Percentiles rank a stretch among this genome's conserved stretches.
phyloP scores from a whole-genome alignment of 2,329 filamentous ascomycete species.

The Venturiaceae sp. region DNA sequence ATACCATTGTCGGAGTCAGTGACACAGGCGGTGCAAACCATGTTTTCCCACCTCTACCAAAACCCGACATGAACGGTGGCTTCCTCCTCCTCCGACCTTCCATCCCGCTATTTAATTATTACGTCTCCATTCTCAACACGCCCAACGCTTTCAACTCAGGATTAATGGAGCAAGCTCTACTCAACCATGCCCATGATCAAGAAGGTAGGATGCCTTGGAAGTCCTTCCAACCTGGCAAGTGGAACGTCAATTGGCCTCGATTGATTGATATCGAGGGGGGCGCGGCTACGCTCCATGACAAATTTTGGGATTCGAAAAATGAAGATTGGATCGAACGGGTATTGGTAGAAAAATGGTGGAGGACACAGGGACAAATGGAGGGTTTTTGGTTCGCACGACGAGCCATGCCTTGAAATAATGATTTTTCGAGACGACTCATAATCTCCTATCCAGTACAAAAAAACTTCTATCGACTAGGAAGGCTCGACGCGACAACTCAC shows the following conservation, averaged over 20 bases:
- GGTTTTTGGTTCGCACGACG: slow-evolving; percentile 7
- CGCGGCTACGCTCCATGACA: slow-evolving; percentile 8
- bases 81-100: slow-evolving; percentile 8
- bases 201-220: slow-evolving; percentile 8
- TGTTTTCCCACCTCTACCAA: neutral
- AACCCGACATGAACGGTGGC: slow-evolving; percentile 1
- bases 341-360: slow-evolving; percentile 8
- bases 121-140: slow-evolving; percentile 2
- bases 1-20: neutral
- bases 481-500: too few relatives aligned
- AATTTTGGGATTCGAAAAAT: slow-evolving; percentile 8
- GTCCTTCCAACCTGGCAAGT: neutral
- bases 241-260: slow-evolving; percentile 6
- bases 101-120: neutral
- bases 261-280: neutral
- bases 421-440: too few relatives aligned
- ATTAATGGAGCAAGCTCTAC: slow-evolving; percentile 8
- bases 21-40: neutral
- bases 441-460: too few relatives aligned
- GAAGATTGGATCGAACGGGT: neutral
- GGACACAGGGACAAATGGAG: slow-evolving; percentile 7
- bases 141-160: neutral
- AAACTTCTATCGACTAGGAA: too few relatives aligned
- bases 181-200: slow-evolving; percentile 7
- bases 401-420: too few relatives aligned